Base-by-base conservation (phyloP, 441 rosid species). In the Manihot esculenta region DNA sequence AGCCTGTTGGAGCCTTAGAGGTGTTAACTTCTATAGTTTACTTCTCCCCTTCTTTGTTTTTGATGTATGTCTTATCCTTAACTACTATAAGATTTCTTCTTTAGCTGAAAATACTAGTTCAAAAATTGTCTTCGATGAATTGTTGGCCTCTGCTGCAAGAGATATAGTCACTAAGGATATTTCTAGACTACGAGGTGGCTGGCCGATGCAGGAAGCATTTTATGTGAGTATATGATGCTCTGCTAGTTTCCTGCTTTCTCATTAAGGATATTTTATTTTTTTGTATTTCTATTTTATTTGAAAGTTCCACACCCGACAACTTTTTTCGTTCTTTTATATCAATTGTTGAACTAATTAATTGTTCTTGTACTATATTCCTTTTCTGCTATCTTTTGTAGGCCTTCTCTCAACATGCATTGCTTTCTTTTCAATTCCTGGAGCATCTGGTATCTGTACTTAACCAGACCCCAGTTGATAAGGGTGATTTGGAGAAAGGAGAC, bases 191-290 rank as follows among this genome's bases (percentile, higher is more conserved):
- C 97, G 98, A 80, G 98, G 98, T 77, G 99, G 98, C 77, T 96
- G 99, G 99, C 92, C 98, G 72, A 87, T 96, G 99, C 99, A 91
- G 80, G 97, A 96, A 80, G 96, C 88, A 70, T 96, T 96, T 80
- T 84, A 86, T 77, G 99, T 93, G 83, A 89, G 99, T 78, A 35
- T 45, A 67, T 74, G 56, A 59, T 68, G 56, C 41, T n/a, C n/a
- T 63, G 35, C 33, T 38, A 64, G 48, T 50, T 59, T 66, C 9
- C 56, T 62, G 35, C 54, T 72, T 14, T 62, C 33, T 62, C 54
- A 66, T 64, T 41, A 70, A 12, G 62, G 15, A 30, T 18, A 57
- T 42, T 44, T 35, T 72, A 9, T 49, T 33, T 6, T n/a, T 26
- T 44, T 62, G 54, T 17, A 15, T 9, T 69, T 24, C 38, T 12